phyloP scores from a whole-genome alignment of 2,329 filamentous ascomycete genomes.

The Cladorrhinum sp. region DNA sequence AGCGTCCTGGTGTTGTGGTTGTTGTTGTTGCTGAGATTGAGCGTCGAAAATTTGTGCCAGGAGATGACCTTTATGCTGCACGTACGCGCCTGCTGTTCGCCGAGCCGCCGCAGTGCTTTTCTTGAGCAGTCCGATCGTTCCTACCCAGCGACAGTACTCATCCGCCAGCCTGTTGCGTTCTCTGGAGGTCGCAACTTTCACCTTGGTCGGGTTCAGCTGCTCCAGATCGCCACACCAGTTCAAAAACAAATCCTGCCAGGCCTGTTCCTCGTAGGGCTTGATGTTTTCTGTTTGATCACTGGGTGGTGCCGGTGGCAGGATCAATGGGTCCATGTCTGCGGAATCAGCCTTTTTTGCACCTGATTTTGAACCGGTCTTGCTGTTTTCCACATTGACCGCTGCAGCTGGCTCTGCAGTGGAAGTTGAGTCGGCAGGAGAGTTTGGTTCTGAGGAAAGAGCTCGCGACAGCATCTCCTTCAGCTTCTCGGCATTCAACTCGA shows the following conservation, averaged over 20 bases:
- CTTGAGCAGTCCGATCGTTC: conserved; percentile 15
- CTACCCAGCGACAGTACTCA: conserved; percentile 20
- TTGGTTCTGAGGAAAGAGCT: conserved; percentile 1
- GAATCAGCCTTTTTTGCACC: conserved; percentile 3
- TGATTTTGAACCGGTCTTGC: neutral
- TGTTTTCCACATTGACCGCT: neutral
- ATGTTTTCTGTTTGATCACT: conserved; percentile 8
- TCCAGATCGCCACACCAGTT: conserved; percentile 20
- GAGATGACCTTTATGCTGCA: conserved; percentile 9
- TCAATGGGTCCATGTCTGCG: neutral
- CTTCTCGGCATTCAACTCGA: conserved; percentile 4
- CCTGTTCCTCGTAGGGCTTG: conserved; percentile 12
- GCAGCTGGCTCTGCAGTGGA: neutral
- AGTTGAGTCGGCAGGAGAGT: neutral
- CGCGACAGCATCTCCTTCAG: conserved; percentile 10
- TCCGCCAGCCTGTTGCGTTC: conserved; percentile 11
- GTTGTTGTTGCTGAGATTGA: neutral
- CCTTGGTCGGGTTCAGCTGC: conserved; percentile 15
- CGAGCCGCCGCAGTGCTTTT: conserved; percentile 12
- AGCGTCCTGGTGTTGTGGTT: neutral
- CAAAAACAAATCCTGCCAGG: conserved; percentile 20
- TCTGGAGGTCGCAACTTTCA: conserved; percentile 3
- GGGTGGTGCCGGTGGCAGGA: neutral
- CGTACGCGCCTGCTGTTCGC: conserved; percentile 16
- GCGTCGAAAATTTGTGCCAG: neutral